phyloP scores from a whole-genome alignment of 495 filamentous ascomycete genomes.

The Tuber magnatum region DNA sequence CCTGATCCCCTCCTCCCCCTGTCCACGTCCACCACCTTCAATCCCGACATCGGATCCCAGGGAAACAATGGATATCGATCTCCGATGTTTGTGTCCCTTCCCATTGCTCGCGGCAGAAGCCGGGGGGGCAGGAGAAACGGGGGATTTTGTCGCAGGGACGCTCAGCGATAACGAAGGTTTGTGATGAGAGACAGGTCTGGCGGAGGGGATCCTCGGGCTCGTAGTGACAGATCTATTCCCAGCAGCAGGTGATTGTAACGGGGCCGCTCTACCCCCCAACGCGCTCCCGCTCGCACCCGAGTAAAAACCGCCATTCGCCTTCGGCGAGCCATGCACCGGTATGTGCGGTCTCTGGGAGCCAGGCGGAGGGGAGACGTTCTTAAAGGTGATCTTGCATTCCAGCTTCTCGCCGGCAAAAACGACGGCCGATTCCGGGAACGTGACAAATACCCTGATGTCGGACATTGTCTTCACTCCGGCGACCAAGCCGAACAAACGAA shows the following conservation, averaged over 20 bases:
- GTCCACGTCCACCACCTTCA: constrained; percentile 45
- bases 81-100: constrained; percentile 52
- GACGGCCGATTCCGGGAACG: constrained; percentile 69
- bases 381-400: constrained; percentile 92
- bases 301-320: constrained; percentile 24
- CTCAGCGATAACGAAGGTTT: constrained; percentile 43
- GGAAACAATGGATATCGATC: constrained; percentile 93
- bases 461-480: constrained; percentile 26
- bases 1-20: constrained; percentile 33
- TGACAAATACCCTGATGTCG: constrained; percentile 86
- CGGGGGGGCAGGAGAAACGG: constrained; percentile 17
- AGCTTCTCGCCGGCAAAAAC: constrained; percentile 94
- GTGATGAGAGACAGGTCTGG: constrained; percentile 45
- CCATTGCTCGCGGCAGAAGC: constrained; percentile 8
- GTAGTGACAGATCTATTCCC: constrained; percentile 19
- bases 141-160: constrained; percentile 22
- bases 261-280: constrained; percentile 29
- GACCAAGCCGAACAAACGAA: background rate
- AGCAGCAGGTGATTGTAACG: constrained; percentile 34
- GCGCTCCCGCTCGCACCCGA: constrained; percentile 22
- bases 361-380: constrained; percentile 60
- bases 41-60: constrained; percentile 58
- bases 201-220: constrained; percentile 32
- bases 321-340: constrained; percentile 23
- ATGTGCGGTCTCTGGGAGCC: constrained; percentile 26